Evolutionary conservation across 2,329 filamentous ascomycete species (phyloP).

Genomic region (Fusarium lateritium): DNA sequence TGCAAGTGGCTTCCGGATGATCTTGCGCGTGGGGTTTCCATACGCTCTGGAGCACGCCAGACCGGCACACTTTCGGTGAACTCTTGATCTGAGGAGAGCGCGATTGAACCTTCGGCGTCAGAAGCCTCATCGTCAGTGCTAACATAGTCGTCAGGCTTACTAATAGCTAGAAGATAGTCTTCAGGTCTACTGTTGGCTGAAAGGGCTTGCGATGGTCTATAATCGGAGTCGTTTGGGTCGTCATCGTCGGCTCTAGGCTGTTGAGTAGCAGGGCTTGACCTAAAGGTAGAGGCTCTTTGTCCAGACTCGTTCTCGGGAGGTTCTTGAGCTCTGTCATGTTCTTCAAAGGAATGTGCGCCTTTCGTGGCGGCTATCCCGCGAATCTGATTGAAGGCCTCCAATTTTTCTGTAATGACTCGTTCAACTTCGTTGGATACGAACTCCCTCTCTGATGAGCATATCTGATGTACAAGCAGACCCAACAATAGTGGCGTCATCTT

Average conservation of each 20-base stretch:
- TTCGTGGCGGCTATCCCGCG: too few relatives aligned
- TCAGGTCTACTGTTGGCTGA: background rate
- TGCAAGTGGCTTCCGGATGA: too few relatives aligned
- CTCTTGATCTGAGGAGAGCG: too few relatives aligned
- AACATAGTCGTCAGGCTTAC: fast-evolving
- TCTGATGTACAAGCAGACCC: constrained; percentile 24
- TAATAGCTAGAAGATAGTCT: too few relatives aligned
- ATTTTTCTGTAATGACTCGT: constrained; percentile 4
- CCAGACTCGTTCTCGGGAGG: too few relatives aligned
- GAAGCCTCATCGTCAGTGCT: background rate
- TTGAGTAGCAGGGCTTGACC: background rate
- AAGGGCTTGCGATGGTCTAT: background rate
- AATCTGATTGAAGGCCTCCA: background rate
- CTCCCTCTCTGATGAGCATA: constrained; percentile 8
- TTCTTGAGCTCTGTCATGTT: too few relatives aligned
- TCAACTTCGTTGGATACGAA: constrained; percentile 2
- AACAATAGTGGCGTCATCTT: constrained; percentile 24
- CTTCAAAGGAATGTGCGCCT: too few relatives aligned
- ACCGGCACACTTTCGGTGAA: too few relatives aligned
- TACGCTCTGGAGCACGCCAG: too few relatives aligned
- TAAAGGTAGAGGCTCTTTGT: too few relatives aligned
- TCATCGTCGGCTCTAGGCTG: background rate
- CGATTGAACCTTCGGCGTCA: too few relatives aligned
- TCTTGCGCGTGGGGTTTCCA: too few relatives aligned
- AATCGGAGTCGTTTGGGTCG: background rate